phyloP scores from a whole-genome alignment of 129 eudicot species.

The Smallanthus sonchifolius region DNA sequence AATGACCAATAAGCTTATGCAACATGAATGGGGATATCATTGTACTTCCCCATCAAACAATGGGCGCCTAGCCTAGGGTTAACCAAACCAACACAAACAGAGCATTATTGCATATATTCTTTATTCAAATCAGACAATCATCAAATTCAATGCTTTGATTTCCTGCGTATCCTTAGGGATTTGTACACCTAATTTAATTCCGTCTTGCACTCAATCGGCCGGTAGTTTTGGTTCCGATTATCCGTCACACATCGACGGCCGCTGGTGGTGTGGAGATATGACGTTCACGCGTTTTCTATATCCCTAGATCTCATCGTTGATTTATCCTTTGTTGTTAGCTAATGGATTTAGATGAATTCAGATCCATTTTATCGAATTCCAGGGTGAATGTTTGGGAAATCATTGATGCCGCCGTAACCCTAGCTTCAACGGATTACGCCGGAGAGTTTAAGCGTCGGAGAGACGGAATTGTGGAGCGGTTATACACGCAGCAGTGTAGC shows the following conservation, averaged over 20 bases:
- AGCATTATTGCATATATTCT: not conserved
- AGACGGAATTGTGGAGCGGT: conserved; percentile 54
- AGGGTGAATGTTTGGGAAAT: conserved; percentile 56
- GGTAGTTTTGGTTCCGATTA: not conserved
- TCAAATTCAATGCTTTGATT: not conserved
- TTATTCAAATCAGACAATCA: not conserved
- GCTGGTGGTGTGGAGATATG: not conserved
- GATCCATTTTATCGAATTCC: conserved; percentile 48
- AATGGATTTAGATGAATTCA: conserved; percentile 68
- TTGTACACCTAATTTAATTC: not conserved
- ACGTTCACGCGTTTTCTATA: not conserved
- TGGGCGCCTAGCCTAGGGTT: conserved; percentile 15
- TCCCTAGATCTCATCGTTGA: not conserved
- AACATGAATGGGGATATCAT: too few relatives aligned
- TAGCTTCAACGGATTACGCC: conserved; percentile 56
- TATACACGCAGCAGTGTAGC: conserved; percentile 41
- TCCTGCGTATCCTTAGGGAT: conserved; percentile 17
- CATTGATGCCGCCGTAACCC: conserved; percentile 60
- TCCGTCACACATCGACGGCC: not conserved
- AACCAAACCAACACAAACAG: not conserved
- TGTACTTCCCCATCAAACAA: not conserved
- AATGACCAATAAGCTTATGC: too few relatives aligned
- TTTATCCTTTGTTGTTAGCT: not conserved
- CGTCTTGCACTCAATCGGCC: too few relatives aligned
- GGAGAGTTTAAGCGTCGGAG: conserved; percentile 54